Evolutionary conservation across 345 rosid species (phyloP).

Genomic region (Brassica incana): DNA sequence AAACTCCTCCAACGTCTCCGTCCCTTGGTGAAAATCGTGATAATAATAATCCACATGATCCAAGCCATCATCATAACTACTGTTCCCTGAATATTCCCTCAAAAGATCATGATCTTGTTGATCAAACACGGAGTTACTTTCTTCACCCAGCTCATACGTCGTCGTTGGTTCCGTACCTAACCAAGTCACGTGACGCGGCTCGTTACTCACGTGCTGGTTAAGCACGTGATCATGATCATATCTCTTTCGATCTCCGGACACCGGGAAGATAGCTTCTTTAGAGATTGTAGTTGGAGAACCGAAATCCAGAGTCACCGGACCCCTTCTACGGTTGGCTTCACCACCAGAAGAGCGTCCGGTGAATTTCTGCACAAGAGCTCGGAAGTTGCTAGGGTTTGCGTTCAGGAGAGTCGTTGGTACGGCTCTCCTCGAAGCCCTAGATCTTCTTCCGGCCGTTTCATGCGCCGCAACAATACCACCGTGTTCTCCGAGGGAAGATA

Average conservation of each 20-base stretch:
- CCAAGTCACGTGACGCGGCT: constrained; percentile 33
- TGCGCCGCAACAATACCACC: background rate
- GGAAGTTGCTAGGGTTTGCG: constrained; percentile 59
- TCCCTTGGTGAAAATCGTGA: constrained; percentile 25
- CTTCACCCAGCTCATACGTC: constrained; percentile 14
- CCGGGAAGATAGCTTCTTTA: constrained; percentile 35
- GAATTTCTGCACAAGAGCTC: constrained; percentile 70
- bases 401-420: constrained; percentile 62
- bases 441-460: constrained; percentile 33
- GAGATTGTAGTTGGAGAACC: constrained; percentile 22
- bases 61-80: constrained; percentile 25
- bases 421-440: constrained; percentile 53
- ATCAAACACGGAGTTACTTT: constrained; percentile 19
- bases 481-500: background rate
- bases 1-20: constrained; percentile 37
- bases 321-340: constrained; percentile 25
- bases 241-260: background rate
- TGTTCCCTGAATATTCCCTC: constrained; percentile 33
- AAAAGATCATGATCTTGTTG: constrained; percentile 21
- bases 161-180: constrained; percentile 23
- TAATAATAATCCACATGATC: constrained; percentile 31
- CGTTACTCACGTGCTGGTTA: constrained; percentile 26
- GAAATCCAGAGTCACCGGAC: constrained; percentile 55
- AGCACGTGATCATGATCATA: constrained; percentile 3
- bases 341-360: constrained; percentile 56